These are phyloP conservation scores for Plectosphaerella cucumerina DNA, from an alignment of 2,329 filamentous ascomycete genomes.

Conservation along the genomic window DNA sequence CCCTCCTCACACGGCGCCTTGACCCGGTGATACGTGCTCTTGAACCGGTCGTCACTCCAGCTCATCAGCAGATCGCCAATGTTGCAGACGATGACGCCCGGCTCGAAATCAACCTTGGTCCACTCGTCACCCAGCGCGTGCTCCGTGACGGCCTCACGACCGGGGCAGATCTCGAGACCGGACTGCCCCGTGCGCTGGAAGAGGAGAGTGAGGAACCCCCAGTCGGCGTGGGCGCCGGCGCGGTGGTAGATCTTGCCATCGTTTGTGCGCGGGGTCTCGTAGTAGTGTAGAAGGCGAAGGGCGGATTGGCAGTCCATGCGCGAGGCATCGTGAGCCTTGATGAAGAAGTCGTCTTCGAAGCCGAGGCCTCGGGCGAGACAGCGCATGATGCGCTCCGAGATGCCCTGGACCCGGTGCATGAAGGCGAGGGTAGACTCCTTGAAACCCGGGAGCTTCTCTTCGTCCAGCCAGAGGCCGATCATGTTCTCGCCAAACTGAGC, in stretches of 20 bases:
- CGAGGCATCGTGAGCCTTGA: constrained; percentile 46
- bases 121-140: constrained; percentile 57
- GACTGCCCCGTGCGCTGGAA: constrained; percentile 58
- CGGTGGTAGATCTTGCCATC: constrained; percentile 45
- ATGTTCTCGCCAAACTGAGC: constrained; percentile 56
- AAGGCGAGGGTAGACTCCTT: constrained; percentile 38
- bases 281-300: constrained; percentile 54
- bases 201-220: constrained; percentile 58
- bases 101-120: constrained; percentile 56
- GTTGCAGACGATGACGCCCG: constrained; percentile 57
- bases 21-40: constrained; percentile 61
- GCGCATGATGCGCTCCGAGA: constrained; percentile 53
- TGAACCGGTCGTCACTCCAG: constrained; percentile 65
- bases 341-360: constrained; percentile 52
- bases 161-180: constrained; percentile 62
- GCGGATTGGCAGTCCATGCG: constrained; percentile 50
- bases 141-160: constrained; percentile 54
- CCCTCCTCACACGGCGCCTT: constrained; percentile 53
- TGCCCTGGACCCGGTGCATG: constrained; percentile 48
- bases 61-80: constrained; percentile 64
- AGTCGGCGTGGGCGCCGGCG: constrained; percentile 61
- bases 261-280: constrained; percentile 31
- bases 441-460: constrained; percentile 45
- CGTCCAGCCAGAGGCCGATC: constrained; percentile 46
- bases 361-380: constrained; percentile 55